Percentiles rank a stretch among this genome's conserved stretches.
phyloP scores from a whole-genome alignment of 805 yeast genomes.

The Myxozyma mucilagina region DNA sequence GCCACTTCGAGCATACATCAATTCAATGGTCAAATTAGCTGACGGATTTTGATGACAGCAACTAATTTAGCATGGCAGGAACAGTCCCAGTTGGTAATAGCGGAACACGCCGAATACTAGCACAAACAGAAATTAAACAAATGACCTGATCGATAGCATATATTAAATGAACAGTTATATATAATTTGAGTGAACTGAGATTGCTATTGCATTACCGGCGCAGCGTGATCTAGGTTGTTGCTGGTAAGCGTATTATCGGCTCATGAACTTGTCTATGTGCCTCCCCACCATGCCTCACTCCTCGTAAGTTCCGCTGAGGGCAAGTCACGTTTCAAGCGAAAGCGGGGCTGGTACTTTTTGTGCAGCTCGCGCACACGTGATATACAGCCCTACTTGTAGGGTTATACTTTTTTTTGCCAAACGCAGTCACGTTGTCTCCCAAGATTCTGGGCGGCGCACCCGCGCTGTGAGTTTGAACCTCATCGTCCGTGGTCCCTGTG shows the following conservation, averaged over 20 bases:
- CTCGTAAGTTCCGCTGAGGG: too few relatives aligned
- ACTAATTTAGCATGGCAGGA: background rate
- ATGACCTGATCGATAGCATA: too few relatives aligned
- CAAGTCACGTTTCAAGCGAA: background rate
- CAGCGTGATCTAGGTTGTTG: too few relatives aligned
- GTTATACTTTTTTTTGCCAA: background rate
- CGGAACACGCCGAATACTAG: too few relatives aligned
- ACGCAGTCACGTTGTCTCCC: conserved; percentile 1
- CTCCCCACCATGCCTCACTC: too few relatives aligned
- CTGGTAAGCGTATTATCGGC: too few relatives aligned
- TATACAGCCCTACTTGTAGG: background rate
- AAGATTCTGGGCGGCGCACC: background rate
- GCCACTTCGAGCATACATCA: conserved; percentile 18
- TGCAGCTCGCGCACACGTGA: background rate
- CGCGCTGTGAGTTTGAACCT: background rate
- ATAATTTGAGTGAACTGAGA: too few relatives aligned
- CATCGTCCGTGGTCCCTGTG: background rate
- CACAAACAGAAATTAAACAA: too few relatives aligned
- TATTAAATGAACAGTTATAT: too few relatives aligned
- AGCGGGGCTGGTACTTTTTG: background rate
- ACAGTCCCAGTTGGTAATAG: too few relatives aligned
- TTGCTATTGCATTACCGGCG: too few relatives aligned
- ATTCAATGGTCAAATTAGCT: background rate
- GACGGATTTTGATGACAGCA: background rate
- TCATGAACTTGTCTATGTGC: too few relatives aligned